A percentile compares a stretch with the other conserved stretches of the same genome.
These are phyloP conservation scores for Lasiosphaeria miniovina DNA, from an alignment of 495 filamentous ascomycete genomes.

Conservation along the genomic window DNA sequence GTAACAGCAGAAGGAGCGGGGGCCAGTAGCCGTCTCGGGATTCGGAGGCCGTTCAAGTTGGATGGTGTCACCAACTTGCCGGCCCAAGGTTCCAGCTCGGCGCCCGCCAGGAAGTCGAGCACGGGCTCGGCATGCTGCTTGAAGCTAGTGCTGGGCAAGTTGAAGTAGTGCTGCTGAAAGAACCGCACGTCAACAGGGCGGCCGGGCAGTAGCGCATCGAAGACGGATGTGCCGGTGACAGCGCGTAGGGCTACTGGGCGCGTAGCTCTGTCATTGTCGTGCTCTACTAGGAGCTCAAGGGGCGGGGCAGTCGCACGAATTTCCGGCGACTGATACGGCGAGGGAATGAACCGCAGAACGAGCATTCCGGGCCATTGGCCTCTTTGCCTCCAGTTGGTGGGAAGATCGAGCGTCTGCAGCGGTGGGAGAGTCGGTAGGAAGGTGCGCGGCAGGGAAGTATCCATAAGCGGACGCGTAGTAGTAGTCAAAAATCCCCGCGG, in stretches of 20 bases:
- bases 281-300: constrained; percentile 40
- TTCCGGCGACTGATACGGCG: constrained; percentile 6
- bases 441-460: constrained; percentile 17
- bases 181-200: constrained; percentile 40
- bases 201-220: constrained; percentile 35
- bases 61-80: constrained; percentile 38
- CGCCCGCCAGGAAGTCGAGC: constrained; percentile 34
- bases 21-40: constrained; percentile 32
- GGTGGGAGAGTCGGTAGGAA: constrained; percentile 27
- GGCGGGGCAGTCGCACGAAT: constrained; percentile 18
- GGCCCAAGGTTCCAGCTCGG: constrained; percentile 33
- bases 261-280: constrained; percentile 25
- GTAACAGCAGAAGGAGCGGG: background rate
- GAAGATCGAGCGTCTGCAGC: constrained; percentile 18
- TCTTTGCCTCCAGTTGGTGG: constrained; percentile 19
- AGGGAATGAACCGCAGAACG: constrained; percentile 30
- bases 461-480: constrained; percentile 21
- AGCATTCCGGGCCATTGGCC: constrained; percentile 25
- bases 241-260: constrained; percentile 22
- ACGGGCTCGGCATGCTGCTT: constrained; percentile 25
- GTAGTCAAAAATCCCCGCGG: constrained; percentile 15
- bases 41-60: constrained; percentile 30
- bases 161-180: constrained; percentile 32
- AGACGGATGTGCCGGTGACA: constrained; percentile 14
- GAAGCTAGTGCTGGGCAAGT: constrained; percentile 18